Base-by-base conservation (phyloP, 2,329 filamentous ascomycete species). In the Trichoderma hamatum region DNA sequence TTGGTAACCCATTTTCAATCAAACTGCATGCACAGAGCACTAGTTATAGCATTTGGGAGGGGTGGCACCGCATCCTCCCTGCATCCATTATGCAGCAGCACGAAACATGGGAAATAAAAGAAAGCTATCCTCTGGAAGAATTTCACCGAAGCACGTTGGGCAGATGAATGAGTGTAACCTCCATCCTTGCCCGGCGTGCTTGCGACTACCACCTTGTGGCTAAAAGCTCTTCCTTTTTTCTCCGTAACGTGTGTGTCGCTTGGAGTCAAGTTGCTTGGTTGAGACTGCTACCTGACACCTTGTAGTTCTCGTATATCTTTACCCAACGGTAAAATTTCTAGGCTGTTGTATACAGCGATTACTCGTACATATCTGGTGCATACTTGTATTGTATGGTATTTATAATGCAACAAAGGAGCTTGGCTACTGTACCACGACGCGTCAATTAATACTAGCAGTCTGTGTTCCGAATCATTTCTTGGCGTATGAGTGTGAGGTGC, bases 191-290 rank as follows among this genome's bases (percentile, higher is more conserved):
- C 13, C 19, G n/a, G 60, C 16, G 60, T 46, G 26, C 32, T 49
- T 65, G 62, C 52, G 56, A 55, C 51, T 56, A 52, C 62, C 55
- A 65, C 51, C 26, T 34, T 43, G 36, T 32, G 49, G 36, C n/a
- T 21, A n/a, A 34, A 26, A 36, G n/a, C 36, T n/a, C 30, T 21
- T 28, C 30, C 26, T 21, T 43, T 67, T 58, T 59, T 59, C 39
- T 51, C 63, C 52, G 54, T 59, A 67, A 67, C 54, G 63, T 58
- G 63, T 55, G 46, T 67, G 28, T 59, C 54, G 63, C 54, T 59
- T 58, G 36, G n/a, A 21, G 54, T 10, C 62, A 43, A 66, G 7
- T 14, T 51, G 54, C 52, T 13, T 60, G 24, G 58, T 36, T 11
- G 52, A 21, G 32, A 55, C 52, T 55, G 24, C 52, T 55, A 36